These are phyloP conservation scores for Plasmodiophora brassicae DNA, from an alignment of 208 protist species.

Conservation along the genomic window DNA sequence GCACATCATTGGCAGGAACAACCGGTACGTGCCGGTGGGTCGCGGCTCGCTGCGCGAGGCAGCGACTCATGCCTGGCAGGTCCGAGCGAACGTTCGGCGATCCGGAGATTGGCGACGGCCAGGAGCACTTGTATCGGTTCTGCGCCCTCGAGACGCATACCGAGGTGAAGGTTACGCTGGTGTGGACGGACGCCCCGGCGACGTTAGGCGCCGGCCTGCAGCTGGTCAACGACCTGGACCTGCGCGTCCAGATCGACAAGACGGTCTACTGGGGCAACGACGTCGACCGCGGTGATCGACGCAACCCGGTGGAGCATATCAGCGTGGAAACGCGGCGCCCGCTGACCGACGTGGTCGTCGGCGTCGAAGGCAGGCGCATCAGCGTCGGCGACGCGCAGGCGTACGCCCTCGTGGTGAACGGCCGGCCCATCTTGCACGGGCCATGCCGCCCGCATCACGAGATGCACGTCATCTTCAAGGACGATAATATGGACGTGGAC, in stretches of 20 bases:
- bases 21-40: not conserved
- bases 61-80: no score
- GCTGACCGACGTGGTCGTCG: not conserved
- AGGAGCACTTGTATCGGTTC: constrained; percentile 13
- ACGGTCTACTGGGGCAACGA: not conserved
- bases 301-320: not conserved
- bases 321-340: not conserved
- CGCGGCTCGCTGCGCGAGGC: no score
- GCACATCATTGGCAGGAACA: not conserved
- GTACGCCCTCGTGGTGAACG: not conserved
- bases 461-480: not conserved
- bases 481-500: not conserved
- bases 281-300: not conserved
- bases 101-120: not conserved
- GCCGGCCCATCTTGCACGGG: not conserved
- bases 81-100: not conserved
- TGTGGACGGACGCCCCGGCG: not conserved
- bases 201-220: not conserved
- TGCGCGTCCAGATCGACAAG: not conserved
- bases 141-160: not conserved
- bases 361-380: not conserved
- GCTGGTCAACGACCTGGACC: constrained; percentile 23
- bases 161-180: not conserved
- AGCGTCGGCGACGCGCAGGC: not conserved
- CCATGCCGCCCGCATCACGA: constrained; percentile 5